A percentile compares a stretch with the other conserved stretches of the same genome.
Evolutionary conservation across 768 basidiomycete genomes (phyloP).

Genomic region (Pisolithus sp.): DNA sequence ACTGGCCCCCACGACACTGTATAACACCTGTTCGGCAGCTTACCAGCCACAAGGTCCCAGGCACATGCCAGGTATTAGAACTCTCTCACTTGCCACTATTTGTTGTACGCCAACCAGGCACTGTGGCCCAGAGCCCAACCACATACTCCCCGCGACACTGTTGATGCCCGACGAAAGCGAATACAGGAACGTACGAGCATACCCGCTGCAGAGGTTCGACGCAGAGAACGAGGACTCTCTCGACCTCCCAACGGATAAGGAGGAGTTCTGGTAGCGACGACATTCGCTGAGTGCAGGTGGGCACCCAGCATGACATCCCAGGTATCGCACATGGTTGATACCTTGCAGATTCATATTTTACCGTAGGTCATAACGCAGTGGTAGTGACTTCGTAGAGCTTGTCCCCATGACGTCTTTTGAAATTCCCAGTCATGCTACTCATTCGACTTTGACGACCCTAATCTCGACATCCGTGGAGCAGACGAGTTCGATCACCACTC

Average conservation of each 20-base stretch:
- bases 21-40: no score
- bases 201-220: slow-evolving; percentile 11
- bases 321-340: background rate
- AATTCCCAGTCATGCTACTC: slow-evolving; percentile 2
- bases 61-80: slow-evolving; percentile 1
- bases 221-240: slow-evolving; percentile 3
- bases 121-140: slow-evolving; percentile 2
- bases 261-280: slow-evolving; percentile 15
- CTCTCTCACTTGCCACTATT: slow-evolving; percentile 8
- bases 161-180: slow-evolving; percentile 17
- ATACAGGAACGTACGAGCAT: slow-evolving; percentile 8
- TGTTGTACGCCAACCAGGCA: background rate
- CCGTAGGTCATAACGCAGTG: no score
- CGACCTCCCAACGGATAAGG: slow-evolving; percentile 13
- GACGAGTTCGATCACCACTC: slow-evolving; percentile 49
- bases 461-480: slow-evolving; percentile 13
- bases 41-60: no score
- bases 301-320: slow-evolving; percentile 1
- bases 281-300: slow-evolving; percentile 15
- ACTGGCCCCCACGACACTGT: no score
- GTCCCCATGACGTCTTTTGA: background rate
- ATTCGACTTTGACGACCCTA: slow-evolving; percentile 19
- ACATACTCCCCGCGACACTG: background rate
- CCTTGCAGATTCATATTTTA: slow-evolving; percentile 11
- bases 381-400: background rate